Base-by-base conservation (phyloP, 2,329 filamentous ascomycete species). In the Trichophyton benhamiae region DNA sequence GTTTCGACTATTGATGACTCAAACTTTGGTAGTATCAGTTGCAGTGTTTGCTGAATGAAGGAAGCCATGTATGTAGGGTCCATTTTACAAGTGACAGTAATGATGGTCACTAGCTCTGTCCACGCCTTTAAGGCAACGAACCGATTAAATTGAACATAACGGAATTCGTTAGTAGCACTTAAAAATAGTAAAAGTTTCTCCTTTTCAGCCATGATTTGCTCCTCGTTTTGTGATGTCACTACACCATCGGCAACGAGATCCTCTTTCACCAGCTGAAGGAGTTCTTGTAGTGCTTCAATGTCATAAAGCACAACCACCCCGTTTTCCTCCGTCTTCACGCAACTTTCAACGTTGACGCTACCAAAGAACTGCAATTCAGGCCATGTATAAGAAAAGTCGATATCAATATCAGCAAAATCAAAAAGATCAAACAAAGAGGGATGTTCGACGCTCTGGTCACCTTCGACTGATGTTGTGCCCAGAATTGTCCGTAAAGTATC, bases 401-500 rank as follows among this genome's bases (percentile, higher is more conserved):
- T 78, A 57, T 83, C 79, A 9, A 87, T 73, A 63, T 88, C 85
- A 71, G 94, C 82, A 68, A 97, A 97, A 74, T 99, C 94, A 68
- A 95, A 94, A 22, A 97, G 80, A 66, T 96, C 91, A 69, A 97
- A 96, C 5, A 97, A 82, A 2, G 88, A 91, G 0, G 87, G 82
- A 62, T 90, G 87, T 30, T 79, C 76, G 42, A 87, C 77, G 3
- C 84, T 78, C 60, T 88, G 83, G 57, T 87, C 86, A 62, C 83
- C 83, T 17, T 85, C 77, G 9, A 83, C 79, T 6, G 89, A 84
- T 48, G 87, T 85, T 62, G 68, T 75, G 3, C 94, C 94, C 49
- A 91, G 83, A n/a, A 97, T 77, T 0, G 89, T 78, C 2, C 80
- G 80, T 38, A 85, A 74, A 3, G 88, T 83, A 5, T 85, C 80